Evolutionary conservation across 208 protist genomes (phyloP), one percentile per base, ranked within the genome.

Genomic region (Trypanosoma theileri): DNA sequence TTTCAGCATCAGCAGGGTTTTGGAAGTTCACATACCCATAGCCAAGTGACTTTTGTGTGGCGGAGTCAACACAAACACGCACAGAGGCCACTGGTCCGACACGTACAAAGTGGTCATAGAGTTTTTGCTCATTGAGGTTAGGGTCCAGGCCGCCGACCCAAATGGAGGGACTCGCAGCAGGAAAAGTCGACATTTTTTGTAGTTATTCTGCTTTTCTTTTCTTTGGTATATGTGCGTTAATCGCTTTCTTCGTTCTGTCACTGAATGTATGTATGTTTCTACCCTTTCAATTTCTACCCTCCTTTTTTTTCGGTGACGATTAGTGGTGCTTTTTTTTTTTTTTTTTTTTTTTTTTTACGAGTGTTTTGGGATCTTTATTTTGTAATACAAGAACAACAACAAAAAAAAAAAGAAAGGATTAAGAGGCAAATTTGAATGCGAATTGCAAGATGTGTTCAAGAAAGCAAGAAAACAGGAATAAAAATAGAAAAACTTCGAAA

Each of bases 1-100:
- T 95, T 83, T 99, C 98, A 45, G 98, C 98, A 87, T 99, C 98
- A 28, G 90, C 82, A 57, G 91, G 81, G 76, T 96, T 97, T 82
- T 99, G 96, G 75, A 99, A 99, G 96, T 99, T 99, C 41, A 99
- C 98, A 86, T 99, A 99, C 56, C 97, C 98, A 83, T 99, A 99
- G 60, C 97, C 97, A 57, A 99, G 93, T 12, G 98, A 99, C 82
- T 98, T 97, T 78, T 98, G 94, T 13, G 97, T 99, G 52, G 88
- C 88, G 44, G 91, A 82, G 80, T 99, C 98, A 59, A 98, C 94
- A 80, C 98, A 99, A 56, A 99, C 97, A 69, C 98, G 95, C 26
- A 99, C 98, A 51, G 97, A 99, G 40, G 89, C 88, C 71, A 99
- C 96, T 59, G 97, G 96, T 70, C 98, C 98, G 69, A 99, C 93